Base-by-base conservation (phyloP, 805 yeast species). In the Metschnikowia peoriensis region DNA sequence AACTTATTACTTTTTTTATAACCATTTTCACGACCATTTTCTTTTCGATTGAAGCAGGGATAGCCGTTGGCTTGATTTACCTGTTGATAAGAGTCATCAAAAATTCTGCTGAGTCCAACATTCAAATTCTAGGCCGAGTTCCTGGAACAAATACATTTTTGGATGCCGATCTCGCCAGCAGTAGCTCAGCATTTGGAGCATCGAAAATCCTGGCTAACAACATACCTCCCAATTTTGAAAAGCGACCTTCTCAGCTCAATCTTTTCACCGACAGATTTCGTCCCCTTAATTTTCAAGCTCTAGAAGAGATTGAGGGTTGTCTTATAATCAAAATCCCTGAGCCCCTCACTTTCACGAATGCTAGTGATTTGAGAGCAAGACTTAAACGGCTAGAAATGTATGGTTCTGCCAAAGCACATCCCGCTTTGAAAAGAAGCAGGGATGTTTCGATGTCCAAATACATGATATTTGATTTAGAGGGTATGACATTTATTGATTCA, bases 31-130 rank as follows among this genome's bases (percentile, higher is more conserved):
- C 84, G 1, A 86, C 96, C 0, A 64, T 88, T 22, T 80, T 84
- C 59, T 73, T 69, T 66, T 90, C 97, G 0, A 84, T 92, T 65
- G 97, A 93, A 66, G 84, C 87, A 14, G 98, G 99, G 1, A 89
- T 94, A 45, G 83, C 87, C 2, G 79, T 89, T n/a, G 98, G 99
- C 0, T 83, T 89, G 45, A 82, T 82, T 0, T 88, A 89, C 59
- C 90, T 96, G 41, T 71, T 93, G 16, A 75, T 92, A 35, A 74
- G 96, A 51, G 92, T 93, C 6, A 80, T 91, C 32, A 86, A 82
- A 58, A 89, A 89, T 64, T 85, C 96, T 1, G 84, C 96, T 0
- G 76, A 80, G 51, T 91, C 97, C 1, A 77, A 96, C 57, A 89
- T 91, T 54, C 97, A 90, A 66, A 88, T 92, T 46, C 72, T 90